phyloP scores from a whole-genome alignment of 23 red algal genomes.

The Gracilaria vermiculophylla region DNA sequence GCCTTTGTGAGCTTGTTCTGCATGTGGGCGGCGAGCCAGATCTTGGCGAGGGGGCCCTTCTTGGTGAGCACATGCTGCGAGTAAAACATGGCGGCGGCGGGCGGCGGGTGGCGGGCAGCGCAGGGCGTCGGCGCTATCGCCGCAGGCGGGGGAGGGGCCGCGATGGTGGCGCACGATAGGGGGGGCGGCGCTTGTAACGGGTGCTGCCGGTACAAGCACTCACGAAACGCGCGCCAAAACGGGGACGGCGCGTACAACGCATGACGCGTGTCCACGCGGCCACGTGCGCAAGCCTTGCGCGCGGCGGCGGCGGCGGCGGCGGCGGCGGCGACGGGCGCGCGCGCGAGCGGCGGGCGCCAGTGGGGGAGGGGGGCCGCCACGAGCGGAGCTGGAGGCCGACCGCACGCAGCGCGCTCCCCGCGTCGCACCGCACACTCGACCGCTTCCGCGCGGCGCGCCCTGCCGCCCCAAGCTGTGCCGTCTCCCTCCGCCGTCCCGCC shows the following conservation, averaged over 20 bases:
- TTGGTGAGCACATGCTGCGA: slow-evolving; percentile 83
- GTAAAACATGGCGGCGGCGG: slow-evolving; percentile 89
- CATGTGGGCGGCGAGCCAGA: slow-evolving; percentile 95
- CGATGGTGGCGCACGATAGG: no score
- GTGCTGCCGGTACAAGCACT: no score
- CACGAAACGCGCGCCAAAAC: background rate
- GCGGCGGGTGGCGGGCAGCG: background rate
- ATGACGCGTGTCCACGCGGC: background rate
- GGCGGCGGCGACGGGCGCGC: no score
- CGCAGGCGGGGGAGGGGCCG: background rate
- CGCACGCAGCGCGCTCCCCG: background rate
- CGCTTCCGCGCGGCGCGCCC: background rate
- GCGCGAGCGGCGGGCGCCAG: background rate
- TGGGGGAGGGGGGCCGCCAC: no score
- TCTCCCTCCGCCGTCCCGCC: background rate
- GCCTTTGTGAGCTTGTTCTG: slow-evolving; percentile 90
- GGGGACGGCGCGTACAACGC: background rate
- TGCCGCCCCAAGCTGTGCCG: background rate
- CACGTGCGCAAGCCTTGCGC: background rate
- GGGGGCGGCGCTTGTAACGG: no score
- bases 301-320: background rate
- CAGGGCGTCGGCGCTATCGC: background rate
- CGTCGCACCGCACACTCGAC: background rate
- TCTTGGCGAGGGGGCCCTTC: slow-evolving; percentile 89
- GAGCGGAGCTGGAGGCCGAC: no score